Base-by-base conservation (phyloP, 495 filamentous ascomycete genomes). In the Xylaria intraflava region DNA sequence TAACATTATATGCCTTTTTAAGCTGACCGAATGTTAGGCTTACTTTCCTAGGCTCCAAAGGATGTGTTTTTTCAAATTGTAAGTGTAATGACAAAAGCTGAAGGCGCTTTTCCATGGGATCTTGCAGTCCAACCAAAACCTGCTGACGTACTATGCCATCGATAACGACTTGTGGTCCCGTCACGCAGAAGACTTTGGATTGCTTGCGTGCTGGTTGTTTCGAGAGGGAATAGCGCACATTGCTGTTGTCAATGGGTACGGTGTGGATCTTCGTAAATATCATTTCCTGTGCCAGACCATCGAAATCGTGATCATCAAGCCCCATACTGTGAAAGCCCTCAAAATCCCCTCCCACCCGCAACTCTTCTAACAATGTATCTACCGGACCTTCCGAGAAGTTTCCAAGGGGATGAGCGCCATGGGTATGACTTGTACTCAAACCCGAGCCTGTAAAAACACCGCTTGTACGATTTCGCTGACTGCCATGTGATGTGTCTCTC, bases 401-500 rank as follows among this genome's bases (percentile, higher is more conserved):
- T 30, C 62, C 68, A 12, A 70, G 59, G 14, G 47, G 60, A 57
- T 72, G 73, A 10, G 72, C 65, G 36, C 64, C 56, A 29, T 71
- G 67, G 49, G 68, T 74, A 31, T 70, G 53, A 59, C 57, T 66
- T 43, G 58, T 61, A 55, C 62, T 72, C 53, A 74, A 67, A 40
- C 63, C 65, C n/a, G 57, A 45, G 6, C 57, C 66, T 0, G 59
- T 61, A 47, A 71, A 76, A 20, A 76, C 77, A 56, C 80, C 76
- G 62, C 84, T 89, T 33, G 72, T 70, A 22, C 85, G 81, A 20
- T 74, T 74, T 47, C 81, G 80, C 31, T 83, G 80, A 51, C 79
- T 82, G 56, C 88, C 87, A 39, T 92, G 81, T 26, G 93, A 96
- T 38, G 90, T 83, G 31, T 56, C 62, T 81, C 83, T 57, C 78